A percentile compares a stretch with the other conserved stretches of the same genome.
Conservation (phyloP, 78 protist species). For the Anaeramoeba ignava region DNA sequence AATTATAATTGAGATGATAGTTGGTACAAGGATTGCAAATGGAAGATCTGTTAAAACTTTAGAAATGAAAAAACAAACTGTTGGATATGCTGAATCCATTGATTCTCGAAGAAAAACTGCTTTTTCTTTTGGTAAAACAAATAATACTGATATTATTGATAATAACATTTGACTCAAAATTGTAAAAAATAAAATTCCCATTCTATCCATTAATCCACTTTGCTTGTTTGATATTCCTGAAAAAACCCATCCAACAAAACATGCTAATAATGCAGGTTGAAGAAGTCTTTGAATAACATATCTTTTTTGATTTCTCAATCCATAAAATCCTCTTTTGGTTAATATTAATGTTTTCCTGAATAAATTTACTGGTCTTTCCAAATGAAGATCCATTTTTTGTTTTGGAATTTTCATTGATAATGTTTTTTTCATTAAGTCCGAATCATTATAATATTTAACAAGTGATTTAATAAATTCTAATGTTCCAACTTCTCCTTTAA, state of each 20-base stretch:
- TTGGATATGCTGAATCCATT: not conserved
- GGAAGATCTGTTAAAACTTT: not conserved
- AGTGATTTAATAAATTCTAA: too few relatives aligned
- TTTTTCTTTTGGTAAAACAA: not conserved
- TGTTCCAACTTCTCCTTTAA: too few relatives aligned
- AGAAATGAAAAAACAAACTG: not conserved
- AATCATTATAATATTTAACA: too few relatives aligned
- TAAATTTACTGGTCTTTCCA: too few relatives aligned
- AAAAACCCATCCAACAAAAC: not conserved
- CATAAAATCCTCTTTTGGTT: too few relatives aligned
- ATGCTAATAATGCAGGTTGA: not conserved
- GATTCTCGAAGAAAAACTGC: not conserved
- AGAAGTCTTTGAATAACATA: too few relatives aligned
- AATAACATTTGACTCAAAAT: not conserved
- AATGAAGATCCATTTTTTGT: too few relatives aligned
- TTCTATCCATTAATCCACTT: not conserved
- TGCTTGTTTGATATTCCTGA: not conserved
- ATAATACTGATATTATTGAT: not conserved
- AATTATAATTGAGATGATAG: not conserved
- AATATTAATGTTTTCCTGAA: too few relatives aligned
- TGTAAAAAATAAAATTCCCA: not conserved
- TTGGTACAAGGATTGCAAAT: not conserved
- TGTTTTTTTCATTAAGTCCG: too few relatives aligned
- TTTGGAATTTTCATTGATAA: too few relatives aligned
- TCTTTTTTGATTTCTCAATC: too few relatives aligned